Evolutionary conservation across 2,329 filamentous ascomycete genomes (phyloP).

Genomic region (Verticillium albo-atrum): DNA sequence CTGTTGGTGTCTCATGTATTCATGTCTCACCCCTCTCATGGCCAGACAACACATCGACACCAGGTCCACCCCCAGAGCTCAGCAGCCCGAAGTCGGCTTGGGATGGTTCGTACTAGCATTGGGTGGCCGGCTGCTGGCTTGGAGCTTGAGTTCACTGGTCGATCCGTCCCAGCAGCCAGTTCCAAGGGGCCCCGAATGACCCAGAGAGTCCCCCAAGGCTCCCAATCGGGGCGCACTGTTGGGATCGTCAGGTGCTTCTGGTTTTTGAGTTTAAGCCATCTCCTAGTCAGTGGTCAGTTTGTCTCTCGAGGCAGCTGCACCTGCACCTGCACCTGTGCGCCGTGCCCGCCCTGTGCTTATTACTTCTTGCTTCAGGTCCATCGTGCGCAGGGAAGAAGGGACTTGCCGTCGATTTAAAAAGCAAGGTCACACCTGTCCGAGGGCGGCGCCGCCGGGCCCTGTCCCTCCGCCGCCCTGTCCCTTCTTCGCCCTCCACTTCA

Average conservation of each 20-base stretch:
- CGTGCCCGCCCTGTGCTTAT: no score
- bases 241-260: neutral
- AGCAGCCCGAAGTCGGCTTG: neutral
- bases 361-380: no score
- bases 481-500: no score
- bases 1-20: neutral
- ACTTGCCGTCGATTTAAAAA: neutral
- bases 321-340: no score
- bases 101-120: neutral
- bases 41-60: no score
- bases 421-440: neutral
- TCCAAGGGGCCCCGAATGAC: neutral
- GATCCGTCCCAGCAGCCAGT: neutral
- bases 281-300: neutral
- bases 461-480: no score
- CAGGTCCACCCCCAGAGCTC: neutral
- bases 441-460: no score
- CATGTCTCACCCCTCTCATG: neutral
- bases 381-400: neutral
- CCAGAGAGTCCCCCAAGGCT: no score
- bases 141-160: neutral
- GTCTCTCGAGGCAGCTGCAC: neutral
- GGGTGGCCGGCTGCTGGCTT: neutral
- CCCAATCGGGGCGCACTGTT: neutral
- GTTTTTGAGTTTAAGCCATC: neutral